These are phyloP conservation scores for Trametes hirsuta DNA, from an alignment of 1,284 basidiomycete genomes.

Conservation along the genomic window DNA sequence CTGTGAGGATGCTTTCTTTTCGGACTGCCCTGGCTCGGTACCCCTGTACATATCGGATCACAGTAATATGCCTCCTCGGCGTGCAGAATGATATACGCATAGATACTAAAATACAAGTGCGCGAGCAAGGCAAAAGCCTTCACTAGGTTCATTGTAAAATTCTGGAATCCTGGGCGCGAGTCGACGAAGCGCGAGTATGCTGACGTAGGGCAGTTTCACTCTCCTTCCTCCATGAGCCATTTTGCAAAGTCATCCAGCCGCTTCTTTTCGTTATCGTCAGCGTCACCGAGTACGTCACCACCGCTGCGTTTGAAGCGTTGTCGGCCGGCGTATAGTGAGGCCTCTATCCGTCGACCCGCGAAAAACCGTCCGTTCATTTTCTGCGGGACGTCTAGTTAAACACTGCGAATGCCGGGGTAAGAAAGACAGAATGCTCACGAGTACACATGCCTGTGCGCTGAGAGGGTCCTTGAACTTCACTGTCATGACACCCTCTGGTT, in stretches of 20 bases:
- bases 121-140: background rate
- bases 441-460: conserved; percentile 87
- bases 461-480: conserved; percentile 91
- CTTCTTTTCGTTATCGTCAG: conserved; percentile 77
- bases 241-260: conserved; percentile 86
- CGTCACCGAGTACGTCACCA: conserved; percentile 60
- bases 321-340: conserved; percentile 79
- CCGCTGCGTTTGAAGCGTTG: conserved; percentile 83
- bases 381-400: conserved; percentile 41
- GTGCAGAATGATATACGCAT: conserved; percentile 15
- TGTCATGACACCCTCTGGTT: conserved; percentile 94
- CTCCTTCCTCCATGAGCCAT: conserved; percentile 82
- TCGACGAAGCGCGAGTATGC: background rate
- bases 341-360: conserved; percentile 82
- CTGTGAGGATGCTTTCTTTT: conserved; percentile 20
- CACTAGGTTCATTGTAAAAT: background rate
- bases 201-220: conserved; percentile 40
- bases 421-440: conserved; percentile 54
- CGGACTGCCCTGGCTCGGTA: background rate
- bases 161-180: background rate
- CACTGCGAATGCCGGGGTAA: background rate
- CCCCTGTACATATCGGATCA: conserved; percentile 14
- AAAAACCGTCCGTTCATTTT: conserved; percentile 98
- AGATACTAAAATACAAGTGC: conserved; percentile 10
- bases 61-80: conserved; percentile 5